A percentile compares a stretch with the other conserved stretches of the same genome.
These are phyloP conservation scores for Solanum hybrid DNA, from an alignment of 305 asterid genomes.

Conservation along the genomic window DNA sequence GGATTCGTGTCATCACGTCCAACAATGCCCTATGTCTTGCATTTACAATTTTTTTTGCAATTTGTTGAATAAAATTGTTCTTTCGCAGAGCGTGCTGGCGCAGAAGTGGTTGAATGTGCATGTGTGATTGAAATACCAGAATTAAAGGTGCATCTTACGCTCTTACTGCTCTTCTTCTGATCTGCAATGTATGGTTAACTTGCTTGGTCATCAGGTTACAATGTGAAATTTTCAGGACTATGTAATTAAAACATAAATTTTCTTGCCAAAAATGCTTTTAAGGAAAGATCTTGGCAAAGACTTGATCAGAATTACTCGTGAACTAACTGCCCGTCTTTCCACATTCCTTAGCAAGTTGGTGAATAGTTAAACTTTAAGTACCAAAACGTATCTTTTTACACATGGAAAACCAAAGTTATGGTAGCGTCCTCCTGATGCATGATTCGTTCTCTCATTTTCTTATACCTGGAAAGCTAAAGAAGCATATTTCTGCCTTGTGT, in stretches of 20 bases:
- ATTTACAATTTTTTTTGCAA: not conserved
- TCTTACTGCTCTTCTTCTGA: not conserved
- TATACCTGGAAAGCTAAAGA: not conserved
- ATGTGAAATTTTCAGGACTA: not conserved
- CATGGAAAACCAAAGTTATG: not conserved
- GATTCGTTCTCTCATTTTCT: not conserved
- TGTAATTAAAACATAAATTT: not conserved
- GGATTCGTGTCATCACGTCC: not conserved
- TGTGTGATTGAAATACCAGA: slow-evolving; percentile 75
- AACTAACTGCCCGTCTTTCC: not conserved
- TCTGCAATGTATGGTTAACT: not conserved
- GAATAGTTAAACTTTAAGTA: not conserved
- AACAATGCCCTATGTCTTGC: not conserved
- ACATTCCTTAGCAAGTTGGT: not conserved
- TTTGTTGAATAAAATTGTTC: slow-evolving; percentile 11
- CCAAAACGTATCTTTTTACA: not conserved
- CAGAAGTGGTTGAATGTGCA: slow-evolving; percentile 78
- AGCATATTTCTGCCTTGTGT: not conserved
- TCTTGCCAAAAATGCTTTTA: not conserved
- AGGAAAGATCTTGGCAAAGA: not conserved
- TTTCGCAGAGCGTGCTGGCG: slow-evolving; percentile 56
- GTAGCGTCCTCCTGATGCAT: not conserved
- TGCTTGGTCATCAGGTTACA: not conserved
- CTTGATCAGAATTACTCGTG: not conserved
- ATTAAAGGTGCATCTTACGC: slow-evolving; percentile 33